Evolutionary conservation across 2,329 filamentous ascomycete species (phyloP), one percentile per base, ranked within the genome.

Genomic region (Exophiala sp.): DNA sequence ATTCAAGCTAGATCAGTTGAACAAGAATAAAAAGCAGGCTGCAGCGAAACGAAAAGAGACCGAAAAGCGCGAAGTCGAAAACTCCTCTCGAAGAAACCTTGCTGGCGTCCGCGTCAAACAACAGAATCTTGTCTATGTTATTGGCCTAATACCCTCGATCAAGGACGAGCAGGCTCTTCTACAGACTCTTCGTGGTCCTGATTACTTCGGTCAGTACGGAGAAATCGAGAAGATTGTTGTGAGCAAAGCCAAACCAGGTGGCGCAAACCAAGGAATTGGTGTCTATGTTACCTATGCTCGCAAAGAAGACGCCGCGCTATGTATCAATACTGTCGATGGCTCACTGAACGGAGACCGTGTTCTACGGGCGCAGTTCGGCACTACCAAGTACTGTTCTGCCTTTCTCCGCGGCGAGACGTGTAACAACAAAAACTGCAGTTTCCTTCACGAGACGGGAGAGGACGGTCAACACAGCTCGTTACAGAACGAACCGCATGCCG

Each of bases 211-310:
- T 5, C 94, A 99, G 71, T 99, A 99, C 69, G 94, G 94, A 64
- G 94, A 92, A 68, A 99, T 99, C 63, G 88, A 96, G 68, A 99
- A 99, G 72, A 97, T 99, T 52, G 95, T 96, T 50, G 95, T 99
- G 62, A 97, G 91, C 78, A 96, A 96, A 71, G 84, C 91, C 38
- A 96, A 95, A 71, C 89, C 92, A 59, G 78, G 79, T 42, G 76
- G 79, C 33, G 77, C 81, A 52, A 88, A 90, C 62, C 88, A 94
- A 65, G 95, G 91, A 0, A 86, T 99, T 4, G 94, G 94, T 43
- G 92, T 99, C 47, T 99, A 99, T 67, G 94, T 99, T n/a, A 99
- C 94, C 0, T 99, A 96, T 69, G 88, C 94, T 63, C 86, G 83
- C 60, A 95, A 95, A 68, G 85, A 90, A 61, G 94, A 97, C 72